Evolutionary conservation across 2,329 filamentous ascomycete species (phyloP), one percentile per base, ranked within the genome.

Genomic region (Triangularia setosa): DNA sequence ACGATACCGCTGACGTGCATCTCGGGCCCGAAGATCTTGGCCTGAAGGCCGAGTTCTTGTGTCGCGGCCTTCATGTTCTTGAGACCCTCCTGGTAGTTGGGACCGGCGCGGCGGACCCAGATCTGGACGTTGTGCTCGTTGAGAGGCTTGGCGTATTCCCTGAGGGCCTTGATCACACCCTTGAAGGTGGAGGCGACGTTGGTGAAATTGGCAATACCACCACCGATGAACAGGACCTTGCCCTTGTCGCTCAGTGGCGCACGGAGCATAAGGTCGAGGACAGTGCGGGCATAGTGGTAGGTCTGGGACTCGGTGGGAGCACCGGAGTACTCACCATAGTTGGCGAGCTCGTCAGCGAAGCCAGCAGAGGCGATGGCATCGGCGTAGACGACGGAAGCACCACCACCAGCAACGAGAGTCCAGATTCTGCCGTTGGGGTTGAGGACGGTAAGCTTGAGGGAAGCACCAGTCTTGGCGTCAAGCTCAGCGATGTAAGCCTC

Each of bases 201-300:
- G 85, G 95, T 99, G 85, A 99, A 99, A 90, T 99, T 99, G 86
- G 95, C 95, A 86, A 99, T 99, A 87, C 95, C 95, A 83, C 95
- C 95, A 80, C 95, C 95, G 72, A 99, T 98, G 87, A 99, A 99
- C 70, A 99, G 90, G 61, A 99, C 92, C 87, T 98, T 99, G 84
- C 95, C 95, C 75, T 97, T 90, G 67, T 91, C 86, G 79, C 87
- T 84, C 76, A 87, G 79, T 65, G 95, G 94, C 63, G 94, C 90
- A 72, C 95, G 92, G 73, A 99, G 90, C 92, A 99, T 96, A 69
- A 99, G 88, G 79, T 99, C 95, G 69, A 99, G 86, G 69, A 99
- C 92, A 28, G 95, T 99, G 75, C 91, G 91, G 75, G 95, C 93
- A 82, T 99, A 99, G 88, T 98, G 93, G 89, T 92, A 99, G 67